These are phyloP conservation scores for Aquilaria agallochum DNA, from an alignment of 441 rosid species.

Conservation along the genomic window DNA sequence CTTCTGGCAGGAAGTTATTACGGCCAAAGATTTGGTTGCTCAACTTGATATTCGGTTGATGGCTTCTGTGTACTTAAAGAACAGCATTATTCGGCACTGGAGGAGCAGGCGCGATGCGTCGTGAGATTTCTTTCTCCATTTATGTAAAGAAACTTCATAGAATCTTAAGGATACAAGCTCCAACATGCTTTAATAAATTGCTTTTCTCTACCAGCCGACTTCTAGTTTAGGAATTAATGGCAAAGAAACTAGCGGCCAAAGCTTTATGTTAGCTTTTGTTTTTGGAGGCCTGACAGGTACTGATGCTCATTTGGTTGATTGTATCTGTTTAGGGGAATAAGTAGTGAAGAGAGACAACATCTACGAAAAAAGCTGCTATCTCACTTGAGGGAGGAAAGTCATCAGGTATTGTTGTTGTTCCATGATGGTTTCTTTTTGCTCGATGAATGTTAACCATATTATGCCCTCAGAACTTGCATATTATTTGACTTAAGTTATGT, in stretches of 20 bases:
- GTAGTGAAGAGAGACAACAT: conserved; percentile 82
- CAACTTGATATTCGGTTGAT: conserved; percentile 84
- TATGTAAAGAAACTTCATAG: not conserved
- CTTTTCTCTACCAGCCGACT: no score
- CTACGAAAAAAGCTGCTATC: conserved; percentile 72
- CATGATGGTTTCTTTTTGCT: conserved; percentile 5
- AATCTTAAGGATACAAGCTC: no score
- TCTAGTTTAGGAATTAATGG: no score
- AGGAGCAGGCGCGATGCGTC: conserved; percentile 74
- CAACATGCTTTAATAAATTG: no score
- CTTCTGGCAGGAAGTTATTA: conserved; percentile 81
- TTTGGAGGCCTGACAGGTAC: not conserved
- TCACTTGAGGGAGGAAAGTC: conserved; percentile 84
- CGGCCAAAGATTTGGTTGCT: conserved; percentile 83
- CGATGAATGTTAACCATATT: not conserved
- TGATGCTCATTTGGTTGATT: conserved; percentile 4
- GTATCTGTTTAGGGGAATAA: conserved; percentile 62
- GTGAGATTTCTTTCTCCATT: conserved; percentile 31
- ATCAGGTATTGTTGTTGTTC: conserved; percentile 43
- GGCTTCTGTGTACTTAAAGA: conserved; percentile 95
- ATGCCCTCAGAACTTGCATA: not conserved
- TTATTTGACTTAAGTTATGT: not conserved
- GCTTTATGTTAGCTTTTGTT: no score
- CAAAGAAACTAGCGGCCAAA: no score
- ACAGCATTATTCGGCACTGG: conserved; percentile 89